Conservation (phyloP, 2,329 filamentous ascomycete genomes). For the Hypoxylon sp. region DNA sequence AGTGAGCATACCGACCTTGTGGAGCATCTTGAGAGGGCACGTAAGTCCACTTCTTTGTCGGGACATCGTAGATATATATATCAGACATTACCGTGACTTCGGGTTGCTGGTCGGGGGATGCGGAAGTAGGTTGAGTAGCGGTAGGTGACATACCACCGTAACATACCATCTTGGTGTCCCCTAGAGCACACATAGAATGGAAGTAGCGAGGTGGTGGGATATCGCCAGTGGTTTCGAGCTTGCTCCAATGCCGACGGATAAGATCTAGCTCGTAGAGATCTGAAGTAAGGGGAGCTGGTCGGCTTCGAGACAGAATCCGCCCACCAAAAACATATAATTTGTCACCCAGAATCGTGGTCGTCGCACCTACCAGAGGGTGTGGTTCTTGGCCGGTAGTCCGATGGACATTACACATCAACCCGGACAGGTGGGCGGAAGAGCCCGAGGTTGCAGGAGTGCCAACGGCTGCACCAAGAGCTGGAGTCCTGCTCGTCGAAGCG, state of each 20-base stretch:
- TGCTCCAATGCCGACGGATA: constrained; percentile 92
- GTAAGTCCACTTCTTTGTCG: constrained; percentile 85
- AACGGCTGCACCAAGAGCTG: constrained; percentile 56
- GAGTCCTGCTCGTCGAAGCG: constrained; percentile 58
- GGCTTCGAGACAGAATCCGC: constrained; percentile 84
- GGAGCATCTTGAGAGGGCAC: constrained; percentile 85
- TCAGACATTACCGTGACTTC: constrained; percentile 98
- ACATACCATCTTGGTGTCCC: constrained; percentile 96
- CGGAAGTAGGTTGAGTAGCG: constrained; percentile 63
- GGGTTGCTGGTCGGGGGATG: constrained; percentile 75
- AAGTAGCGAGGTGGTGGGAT: constrained; percentile 94
- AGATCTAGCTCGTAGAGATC: constrained; percentile 95
- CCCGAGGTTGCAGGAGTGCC: constrained; percentile 63
- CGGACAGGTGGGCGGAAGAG: constrained; percentile 73
- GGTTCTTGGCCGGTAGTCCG: constrained; percentile 93
- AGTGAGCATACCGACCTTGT: constrained; percentile 96
- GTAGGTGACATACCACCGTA: constrained; percentile 98
- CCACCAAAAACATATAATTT: constrained; percentile 98
- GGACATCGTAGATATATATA: constrained; percentile 93
- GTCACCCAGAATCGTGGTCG: constrained; percentile 94
- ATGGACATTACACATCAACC: constrained; percentile 79
- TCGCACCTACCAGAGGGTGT: constrained; percentile 91
- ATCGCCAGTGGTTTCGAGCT: constrained; percentile 86
- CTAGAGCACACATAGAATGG: constrained; percentile 93
- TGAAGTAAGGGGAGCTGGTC: constrained; percentile 84